Conservation (phyloP, 139 green algal genomes). For the Chlorella sp. region DNA sequence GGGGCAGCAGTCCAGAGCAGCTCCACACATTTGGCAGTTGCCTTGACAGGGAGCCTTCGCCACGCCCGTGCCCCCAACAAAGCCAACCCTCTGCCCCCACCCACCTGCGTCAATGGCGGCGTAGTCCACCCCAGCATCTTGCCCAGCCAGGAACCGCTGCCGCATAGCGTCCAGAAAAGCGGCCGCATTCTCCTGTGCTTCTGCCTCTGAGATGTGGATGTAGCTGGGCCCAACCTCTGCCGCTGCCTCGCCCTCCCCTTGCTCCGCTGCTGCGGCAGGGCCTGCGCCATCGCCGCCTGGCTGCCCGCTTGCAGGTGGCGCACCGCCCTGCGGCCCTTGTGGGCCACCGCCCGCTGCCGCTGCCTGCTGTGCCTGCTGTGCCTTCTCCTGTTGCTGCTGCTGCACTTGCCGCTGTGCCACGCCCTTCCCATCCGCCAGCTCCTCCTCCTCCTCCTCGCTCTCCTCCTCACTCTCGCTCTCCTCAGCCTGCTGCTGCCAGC, state of each 20-base stretch:
- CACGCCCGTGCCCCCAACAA: too few relatives aligned
- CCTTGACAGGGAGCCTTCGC: too few relatives aligned
- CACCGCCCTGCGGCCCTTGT: too few relatives aligned
- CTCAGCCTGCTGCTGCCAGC: constrained; percentile 10
- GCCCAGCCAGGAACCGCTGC: constrained; percentile 71
- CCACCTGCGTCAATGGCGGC: constrained; percentile 54
- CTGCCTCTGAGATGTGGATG: not conserved
- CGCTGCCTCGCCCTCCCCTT: too few relatives aligned
- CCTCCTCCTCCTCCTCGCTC: constrained; percentile 30
- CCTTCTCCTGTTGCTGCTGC: not conserved
- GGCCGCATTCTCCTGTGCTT: constrained; percentile 26
- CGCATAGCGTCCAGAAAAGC: constrained; percentile 81
- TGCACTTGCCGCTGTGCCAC: not conserved
- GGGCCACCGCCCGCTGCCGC: too few relatives aligned
- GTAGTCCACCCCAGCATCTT: constrained; percentile 66
- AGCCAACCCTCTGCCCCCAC: too few relatives aligned
- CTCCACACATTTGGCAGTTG: too few relatives aligned
- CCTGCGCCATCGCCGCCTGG: not conserved
- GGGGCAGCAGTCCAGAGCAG: not conserved
- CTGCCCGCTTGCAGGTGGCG: not conserved
- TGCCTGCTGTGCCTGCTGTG: too few relatives aligned
- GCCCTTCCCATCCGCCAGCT: not conserved
- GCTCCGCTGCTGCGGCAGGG: too few relatives aligned
- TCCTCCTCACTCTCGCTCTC: constrained; percentile 48
- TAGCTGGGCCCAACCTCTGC: not conserved